phyloP scores from a whole-genome alignment of 768 basidiomycete genomes.

The Panaeolus cyanescens region DNA sequence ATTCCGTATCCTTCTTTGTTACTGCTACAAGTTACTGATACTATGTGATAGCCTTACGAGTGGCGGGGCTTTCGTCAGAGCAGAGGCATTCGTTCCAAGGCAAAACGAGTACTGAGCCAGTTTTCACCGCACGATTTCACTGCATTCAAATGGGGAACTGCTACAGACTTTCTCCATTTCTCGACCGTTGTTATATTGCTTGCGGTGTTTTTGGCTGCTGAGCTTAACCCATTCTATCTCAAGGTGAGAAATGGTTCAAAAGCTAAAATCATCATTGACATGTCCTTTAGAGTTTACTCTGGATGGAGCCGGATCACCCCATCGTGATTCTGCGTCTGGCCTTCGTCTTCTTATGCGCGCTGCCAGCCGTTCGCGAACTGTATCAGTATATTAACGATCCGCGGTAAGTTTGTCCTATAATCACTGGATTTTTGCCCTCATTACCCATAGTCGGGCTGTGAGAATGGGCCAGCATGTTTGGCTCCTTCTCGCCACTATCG shows the following conservation, averaged over 20 bases:
- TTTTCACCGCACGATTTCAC: conserved; percentile 90
- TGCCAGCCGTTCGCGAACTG: conserved; percentile 83
- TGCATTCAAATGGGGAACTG: conserved; percentile 86
- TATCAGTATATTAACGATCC: conserved; percentile 84
- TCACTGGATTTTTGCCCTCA: conserved; percentile 9
- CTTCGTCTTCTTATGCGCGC: conserved; percentile 81
- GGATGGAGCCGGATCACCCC: conserved; percentile 92
- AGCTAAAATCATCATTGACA: conserved; percentile 6
- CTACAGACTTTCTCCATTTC: conserved; percentile 73
- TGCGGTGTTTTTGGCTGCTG: conserved; percentile 79
- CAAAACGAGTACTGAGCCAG: conserved; percentile 77
- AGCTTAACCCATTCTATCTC: conserved; percentile 86
- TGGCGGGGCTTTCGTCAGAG: conserved; percentile 86
- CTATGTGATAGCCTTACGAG: conserved; percentile 62
- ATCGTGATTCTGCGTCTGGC: conserved; percentile 74
- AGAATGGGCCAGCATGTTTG: conserved; percentile 91
- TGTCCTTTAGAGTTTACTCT: conserved; percentile 52
- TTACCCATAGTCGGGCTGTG: conserved; percentile 60
- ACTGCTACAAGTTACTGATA: conserved; percentile 13
- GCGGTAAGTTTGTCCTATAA: conserved; percentile 49
- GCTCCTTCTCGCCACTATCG: conserved; percentile 83
- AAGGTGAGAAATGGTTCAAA: conserved; percentile 51
- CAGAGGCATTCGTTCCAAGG: conserved; percentile 76
- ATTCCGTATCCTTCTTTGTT: conserved; percentile 3
- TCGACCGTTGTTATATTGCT: conserved; percentile 74